Percentiles rank a stretch among this genome's conserved stretches.
Conservation (phyloP, 257 asterid species). For the Fraxinus pennsylvanica region DNA sequence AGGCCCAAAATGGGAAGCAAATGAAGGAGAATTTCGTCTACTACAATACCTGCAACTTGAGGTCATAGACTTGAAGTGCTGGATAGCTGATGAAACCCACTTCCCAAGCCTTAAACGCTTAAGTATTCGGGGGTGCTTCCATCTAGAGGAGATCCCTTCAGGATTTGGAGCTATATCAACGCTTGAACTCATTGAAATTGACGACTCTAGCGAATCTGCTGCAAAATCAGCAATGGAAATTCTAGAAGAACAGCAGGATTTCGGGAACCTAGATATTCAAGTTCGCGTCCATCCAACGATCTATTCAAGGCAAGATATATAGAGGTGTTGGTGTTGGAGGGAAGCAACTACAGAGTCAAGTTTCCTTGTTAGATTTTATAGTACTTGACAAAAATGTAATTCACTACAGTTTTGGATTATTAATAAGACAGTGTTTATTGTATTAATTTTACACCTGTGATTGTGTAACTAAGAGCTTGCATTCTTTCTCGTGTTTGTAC, state of each 20-base stretch:
- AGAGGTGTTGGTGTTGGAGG: too few relatives aligned
- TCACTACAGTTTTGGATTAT: too few relatives aligned
- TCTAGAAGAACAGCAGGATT: not conserved
- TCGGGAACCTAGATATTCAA: not conserved
- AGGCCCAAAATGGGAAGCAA: not conserved
- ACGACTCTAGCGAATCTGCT: not conserved
- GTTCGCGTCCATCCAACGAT: not conserved
- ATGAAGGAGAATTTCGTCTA: not conserved
- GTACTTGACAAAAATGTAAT: too few relatives aligned
- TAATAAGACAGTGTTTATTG: too few relatives aligned
- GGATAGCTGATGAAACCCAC: conserved; percentile 10
- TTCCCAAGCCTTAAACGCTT: not conserved
- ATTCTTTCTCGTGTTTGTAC: too few relatives aligned
- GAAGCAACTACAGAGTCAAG: too few relatives aligned
- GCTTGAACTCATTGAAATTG: not conserved
- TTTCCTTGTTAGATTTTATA: too few relatives aligned
- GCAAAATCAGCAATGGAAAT: not conserved
- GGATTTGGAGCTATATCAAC: not conserved
- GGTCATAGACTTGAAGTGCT: not conserved
- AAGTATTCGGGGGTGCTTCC: not conserved
- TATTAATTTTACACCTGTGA: too few relatives aligned
- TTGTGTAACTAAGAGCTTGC: too few relatives aligned
- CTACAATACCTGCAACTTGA: not conserved
- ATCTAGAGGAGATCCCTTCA: not conserved
- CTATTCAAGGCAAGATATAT: not conserved